Evolutionary conservation across 495 filamentous ascomycete species (phyloP), one percentile per base, ranked within the genome.

Genomic region (Annulohypoxylon nitens): DNA sequence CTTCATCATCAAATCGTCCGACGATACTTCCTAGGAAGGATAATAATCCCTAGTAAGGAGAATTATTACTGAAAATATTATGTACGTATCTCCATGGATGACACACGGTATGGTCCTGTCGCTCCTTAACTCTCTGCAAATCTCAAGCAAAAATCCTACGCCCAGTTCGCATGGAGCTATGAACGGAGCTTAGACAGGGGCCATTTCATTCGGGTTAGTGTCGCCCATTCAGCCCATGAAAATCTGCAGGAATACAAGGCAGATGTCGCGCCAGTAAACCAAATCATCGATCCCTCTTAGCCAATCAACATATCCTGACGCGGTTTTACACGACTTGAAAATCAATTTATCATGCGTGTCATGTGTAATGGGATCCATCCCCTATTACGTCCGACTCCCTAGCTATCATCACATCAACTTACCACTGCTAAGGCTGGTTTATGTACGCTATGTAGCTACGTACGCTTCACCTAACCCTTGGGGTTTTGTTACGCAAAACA

Each of bases 311-410:
- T 54, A 64, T 75, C 39, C 64, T 69, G 65, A 80, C 78, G 76
- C 78, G 78, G 69, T 78, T 54, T 72, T 76, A 73, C 78, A 80
- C 78, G 78, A 77, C 75, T 77, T 69, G 60, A 61, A 61, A 75
- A 77, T 77, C 76, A 76, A 77, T 80, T 74, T 70, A 71, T 70
- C 66, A 77, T 78, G 78, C 76, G 76, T 80, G 74, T 78, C 76
- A 72, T 76, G 75, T 73, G 74, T 66, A 75, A 71, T 71, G 64
- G 72, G 68, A 72, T 73, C 75, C 64, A 59, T 70, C 75, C 77
- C 70, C 66, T 63, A 67, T 72, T 75, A 65, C 73, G 69, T 65
- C 60, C 26, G 36, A 41, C 50, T 59, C 68, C 68, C 60, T 67
- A 55, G 23, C 16, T 51, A 64, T 68, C 62, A 65, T 72, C 68